A percentile compares a stretch with the other conserved stretches of the same genome.
phyloP scores from a whole-genome alignment of 345 rosid species.

The Populus pruinosa region DNA sequence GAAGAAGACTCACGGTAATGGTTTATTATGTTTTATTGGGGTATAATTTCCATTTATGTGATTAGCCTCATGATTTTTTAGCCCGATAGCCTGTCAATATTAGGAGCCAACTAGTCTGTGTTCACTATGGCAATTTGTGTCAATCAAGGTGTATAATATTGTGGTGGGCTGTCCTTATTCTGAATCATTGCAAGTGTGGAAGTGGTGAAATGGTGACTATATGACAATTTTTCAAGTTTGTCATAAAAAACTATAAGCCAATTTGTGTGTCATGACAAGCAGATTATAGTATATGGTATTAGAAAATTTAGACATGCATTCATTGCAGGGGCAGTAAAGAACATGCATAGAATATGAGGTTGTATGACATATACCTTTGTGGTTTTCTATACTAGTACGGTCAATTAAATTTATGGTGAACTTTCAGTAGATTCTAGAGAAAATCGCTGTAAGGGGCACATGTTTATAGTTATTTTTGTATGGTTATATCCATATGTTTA shows the following conservation, averaged over 20 bases:
- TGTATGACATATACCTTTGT: neutral
- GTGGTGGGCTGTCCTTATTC: neutral
- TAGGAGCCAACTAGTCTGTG: neutral
- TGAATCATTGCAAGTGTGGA: neutral
- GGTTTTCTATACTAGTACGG: neutral
- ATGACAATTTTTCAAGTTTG: neutral
- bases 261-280: neutral
- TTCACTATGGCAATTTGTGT: neutral
- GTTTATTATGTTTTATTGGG: neutral
- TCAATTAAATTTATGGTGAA: neutral
- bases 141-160: neutral
- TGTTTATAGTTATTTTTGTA: neutral
- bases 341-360: neutral
- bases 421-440: neutral
- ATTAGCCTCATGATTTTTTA: neutral
- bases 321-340: neutral
- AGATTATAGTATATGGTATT: neutral
- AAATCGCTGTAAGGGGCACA: neutral
- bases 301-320: neutral
- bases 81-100: neutral
- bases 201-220: neutral
- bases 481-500: neutral
- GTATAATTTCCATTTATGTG: neutral
- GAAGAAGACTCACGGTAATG: slow-evolving; percentile 53
- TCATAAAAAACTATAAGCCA: neutral